Base-by-base conservation (phyloP, 108 stramenopile genomes). In the Nitzschia sp. region DNA sequence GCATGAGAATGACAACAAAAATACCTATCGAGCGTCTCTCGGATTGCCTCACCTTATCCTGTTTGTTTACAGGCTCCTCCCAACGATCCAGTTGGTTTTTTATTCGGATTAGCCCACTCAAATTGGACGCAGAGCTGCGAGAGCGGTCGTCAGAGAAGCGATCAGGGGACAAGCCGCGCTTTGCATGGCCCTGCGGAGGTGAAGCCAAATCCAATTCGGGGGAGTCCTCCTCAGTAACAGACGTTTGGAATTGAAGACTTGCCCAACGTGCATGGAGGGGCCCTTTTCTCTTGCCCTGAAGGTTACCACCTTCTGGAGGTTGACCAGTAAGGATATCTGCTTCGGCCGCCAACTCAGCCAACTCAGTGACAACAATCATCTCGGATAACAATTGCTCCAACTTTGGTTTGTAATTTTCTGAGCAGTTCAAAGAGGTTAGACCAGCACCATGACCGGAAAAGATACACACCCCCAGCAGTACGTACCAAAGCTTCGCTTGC, bases 11-110 rank as follows among this genome's bases (percentile, higher is more conserved):
- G 29, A 34, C 1, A 34, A 34, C 29, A 34, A 34, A 1, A 34
- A 3, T 34, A 50, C 3, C 6, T 50, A 11, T 10, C 43, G 3
- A 50, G 48, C 48, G 48, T 19, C 3, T 50, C 48, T 34, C 29
- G 29, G 17, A 48, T 17, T 17, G 46, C 6, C 74, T 48, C 40
- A 83, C 76, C 66, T 83, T 81, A 38, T 76, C 80, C 11, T 53
- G 37, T 53, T 88, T 91, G 57, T 77, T 84, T 0, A 79, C 73
- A 17, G 91, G 91, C 46, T 89, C 88, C 57, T 88, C 70, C 91
- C 91, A 92, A 17, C 82, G 59, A 65, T 88, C 85, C 3, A 92
- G 72, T 3, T 82, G 41, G n/a, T 69, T 55, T 51, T 82, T 83
- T 34, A 89, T 68, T 6, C 39, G 40, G 46, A 75, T 19, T 15